phyloP scores from a whole-genome alignment of 805 yeast genomes.

The Saccharomyces mikatae region DNA sequence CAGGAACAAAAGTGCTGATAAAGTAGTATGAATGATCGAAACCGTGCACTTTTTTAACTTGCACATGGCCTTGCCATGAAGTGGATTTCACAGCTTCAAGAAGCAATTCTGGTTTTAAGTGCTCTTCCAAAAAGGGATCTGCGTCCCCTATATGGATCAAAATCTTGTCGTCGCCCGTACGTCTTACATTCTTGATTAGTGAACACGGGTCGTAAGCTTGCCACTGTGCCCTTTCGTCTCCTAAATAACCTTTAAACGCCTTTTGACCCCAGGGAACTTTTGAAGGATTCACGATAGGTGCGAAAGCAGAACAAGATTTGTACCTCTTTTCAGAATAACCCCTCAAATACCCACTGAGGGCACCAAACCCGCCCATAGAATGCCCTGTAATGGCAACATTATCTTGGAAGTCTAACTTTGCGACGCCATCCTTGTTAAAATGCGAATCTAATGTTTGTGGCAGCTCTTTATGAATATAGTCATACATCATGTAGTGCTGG shows the following conservation, averaged over 20 bases:
- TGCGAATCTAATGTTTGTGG: conserved; percentile 40
- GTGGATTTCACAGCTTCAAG: conserved; percentile 49
- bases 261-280: conserved; percentile 82
- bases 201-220: conserved; percentile 74
- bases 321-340: conserved; percentile 54
- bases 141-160: conserved; percentile 76
- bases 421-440: conserved; percentile 29
- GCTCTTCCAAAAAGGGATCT: conserved; percentile 65
- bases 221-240: conserved; percentile 50
- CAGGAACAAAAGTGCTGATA: conserved; percentile 67
- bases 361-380: conserved; percentile 98
- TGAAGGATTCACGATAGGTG: conserved; percentile 81
- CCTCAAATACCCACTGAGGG: conserved; percentile 58
- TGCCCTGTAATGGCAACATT: conserved; percentile 84
- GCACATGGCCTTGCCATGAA: conserved; percentile 51
- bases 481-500: conserved; percentile 75
- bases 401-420: conserved; percentile 47
- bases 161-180: conserved; percentile 49
- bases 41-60: conserved; percentile 60
- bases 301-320: conserved; percentile 78
- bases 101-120: conserved; percentile 70
- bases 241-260: conserved; percentile 73
- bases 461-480: conserved; percentile 71
- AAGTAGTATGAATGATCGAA: conserved; percentile 90
- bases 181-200: conserved; percentile 38